Conservation (phyloP, 352 stramenopile species). For the Globisporangium splendens region DNA sequence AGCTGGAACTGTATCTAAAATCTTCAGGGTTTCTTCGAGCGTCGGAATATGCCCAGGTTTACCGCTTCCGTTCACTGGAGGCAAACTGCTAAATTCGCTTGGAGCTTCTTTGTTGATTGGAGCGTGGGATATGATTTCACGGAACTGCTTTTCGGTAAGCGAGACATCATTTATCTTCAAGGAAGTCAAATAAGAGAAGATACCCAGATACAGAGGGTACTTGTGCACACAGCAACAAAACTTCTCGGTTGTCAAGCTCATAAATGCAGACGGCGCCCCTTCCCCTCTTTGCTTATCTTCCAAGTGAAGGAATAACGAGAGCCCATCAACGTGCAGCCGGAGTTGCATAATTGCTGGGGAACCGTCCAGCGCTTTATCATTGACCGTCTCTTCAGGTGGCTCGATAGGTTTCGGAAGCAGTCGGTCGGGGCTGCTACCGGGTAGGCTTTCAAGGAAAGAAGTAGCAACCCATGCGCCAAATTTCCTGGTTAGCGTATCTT, state of each 20-base stretch:
- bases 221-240: constrained; percentile 73
- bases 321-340: constrained; percentile 66
- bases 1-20: constrained; percentile 50
- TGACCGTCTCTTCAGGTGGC: constrained; percentile 11
- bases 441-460: constrained; percentile 49
- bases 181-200: constrained; percentile 69
- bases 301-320: constrained; percentile 67
- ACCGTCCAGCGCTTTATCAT: constrained; percentile 25
- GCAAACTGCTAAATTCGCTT: constrained; percentile 6
- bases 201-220: constrained; percentile 63
- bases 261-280: constrained; percentile 41
- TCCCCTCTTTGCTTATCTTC: constrained; percentile 28
- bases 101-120: constrained; percentile 5
- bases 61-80: neutral
- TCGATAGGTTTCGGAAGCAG: constrained; percentile 14
- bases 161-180: constrained; percentile 72
- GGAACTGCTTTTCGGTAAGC: constrained; percentile 52
- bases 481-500: constrained; percentile 43
- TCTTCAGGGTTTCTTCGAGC: constrained; percentile 50
- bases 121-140: constrained; percentile 62
- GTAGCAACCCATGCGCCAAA: constrained; percentile 54
- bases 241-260: constrained; percentile 59
- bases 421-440: constrained; percentile 8
- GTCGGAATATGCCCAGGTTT: constrained; percentile 45
- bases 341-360: constrained; percentile 52